A percentile compares a stretch with the other conserved stretches of the same genome.
Conservation (phyloP, 768 basidiomycete species). For the Suillus discolor region DNA sequence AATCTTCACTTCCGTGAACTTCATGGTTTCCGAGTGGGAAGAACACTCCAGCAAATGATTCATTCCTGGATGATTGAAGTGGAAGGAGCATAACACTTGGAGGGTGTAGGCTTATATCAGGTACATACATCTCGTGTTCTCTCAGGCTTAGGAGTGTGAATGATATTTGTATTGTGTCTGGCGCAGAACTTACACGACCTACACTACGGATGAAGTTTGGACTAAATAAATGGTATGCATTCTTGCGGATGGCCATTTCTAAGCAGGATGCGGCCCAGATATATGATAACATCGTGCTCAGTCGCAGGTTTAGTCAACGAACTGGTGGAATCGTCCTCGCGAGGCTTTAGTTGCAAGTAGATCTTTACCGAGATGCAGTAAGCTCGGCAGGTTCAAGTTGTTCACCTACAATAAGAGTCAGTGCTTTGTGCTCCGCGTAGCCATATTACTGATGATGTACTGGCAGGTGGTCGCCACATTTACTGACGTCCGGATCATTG, state of each 20-base stretch:
- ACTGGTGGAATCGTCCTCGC: conserved; percentile 65
- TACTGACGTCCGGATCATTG: conserved; percentile 71
- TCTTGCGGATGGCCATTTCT: conserved; percentile 7
- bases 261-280: conserved; percentile 42
- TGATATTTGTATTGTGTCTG: conserved; percentile 55
- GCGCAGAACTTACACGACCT: conserved; percentile 70
- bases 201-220: conserved; percentile 82
- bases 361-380: conserved; percentile 83
- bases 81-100: conserved; percentile 67
- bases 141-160: conserved; percentile 10
- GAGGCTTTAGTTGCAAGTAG: conserved; percentile 63
- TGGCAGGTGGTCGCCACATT: conserved; percentile 68
- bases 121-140: conserved; percentile 41
- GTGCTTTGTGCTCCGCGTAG: conserved; percentile 23
- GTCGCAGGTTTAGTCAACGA: conserved; percentile 78
- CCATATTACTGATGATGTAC: conserved; percentile 11
- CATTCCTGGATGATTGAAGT: conserved; percentile 74
- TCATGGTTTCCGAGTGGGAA: conserved; percentile 70
- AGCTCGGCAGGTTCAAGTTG: conserved; percentile 17
- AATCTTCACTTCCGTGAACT: conserved; percentile 65
- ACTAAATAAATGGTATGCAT: conserved; percentile 56
- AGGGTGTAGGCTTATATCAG: conserved; percentile 60
- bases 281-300: conserved; percentile 55
- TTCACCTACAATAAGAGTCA: conserved; percentile 60
- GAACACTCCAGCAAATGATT: conserved; percentile 73